Evolutionary conservation across 805 yeast species (phyloP).

Genomic region (Nakazawaea peltata): DNA sequence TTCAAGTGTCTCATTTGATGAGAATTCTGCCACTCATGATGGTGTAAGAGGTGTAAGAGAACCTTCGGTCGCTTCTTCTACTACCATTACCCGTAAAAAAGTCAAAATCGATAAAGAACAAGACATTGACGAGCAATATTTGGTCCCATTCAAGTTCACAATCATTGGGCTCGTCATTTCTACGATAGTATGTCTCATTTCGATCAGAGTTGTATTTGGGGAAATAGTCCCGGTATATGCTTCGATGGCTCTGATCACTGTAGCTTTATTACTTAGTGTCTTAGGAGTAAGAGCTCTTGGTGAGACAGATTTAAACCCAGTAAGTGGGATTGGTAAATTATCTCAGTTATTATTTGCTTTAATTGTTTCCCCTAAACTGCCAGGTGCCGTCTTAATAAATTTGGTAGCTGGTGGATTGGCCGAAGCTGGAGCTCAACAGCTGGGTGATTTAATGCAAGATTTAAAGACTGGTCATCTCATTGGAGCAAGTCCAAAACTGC

Average conservation of each 20-base stretch:
- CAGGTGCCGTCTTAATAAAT: conserved; percentile 78
- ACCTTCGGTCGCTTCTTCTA: no score
- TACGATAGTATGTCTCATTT: conserved; percentile 54
- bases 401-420: conserved; percentile 94
- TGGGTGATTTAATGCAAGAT: conserved; percentile 97
- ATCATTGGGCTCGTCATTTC: conserved; percentile 57
- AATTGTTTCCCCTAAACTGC: conserved; percentile 63
- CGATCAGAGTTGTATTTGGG: conserved; percentile 67
- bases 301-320: conserved; percentile 95
- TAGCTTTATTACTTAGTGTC: conserved; percentile 75
- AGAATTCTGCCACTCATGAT: conserved; percentile 3
- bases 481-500: conserved; percentile 90
- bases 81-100: conserved; percentile 1
- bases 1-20: conserved; percentile 1
- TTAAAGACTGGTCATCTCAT: conserved; percentile 86
- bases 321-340: conserved; percentile 90
- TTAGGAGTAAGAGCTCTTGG: conserved; percentile 92
- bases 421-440: conserved; percentile 98
- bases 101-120: conserved; percentile 8
- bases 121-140: conserved; percentile 31
- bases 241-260: conserved; percentile 52
- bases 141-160: conserved; percentile 44
- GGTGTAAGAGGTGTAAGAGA: not conserved
- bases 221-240: conserved; percentile 64
- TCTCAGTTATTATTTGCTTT: conserved; percentile 86